Conservation (phyloP, 129 eudicot genomes). For the Lactuca saligna region DNA sequence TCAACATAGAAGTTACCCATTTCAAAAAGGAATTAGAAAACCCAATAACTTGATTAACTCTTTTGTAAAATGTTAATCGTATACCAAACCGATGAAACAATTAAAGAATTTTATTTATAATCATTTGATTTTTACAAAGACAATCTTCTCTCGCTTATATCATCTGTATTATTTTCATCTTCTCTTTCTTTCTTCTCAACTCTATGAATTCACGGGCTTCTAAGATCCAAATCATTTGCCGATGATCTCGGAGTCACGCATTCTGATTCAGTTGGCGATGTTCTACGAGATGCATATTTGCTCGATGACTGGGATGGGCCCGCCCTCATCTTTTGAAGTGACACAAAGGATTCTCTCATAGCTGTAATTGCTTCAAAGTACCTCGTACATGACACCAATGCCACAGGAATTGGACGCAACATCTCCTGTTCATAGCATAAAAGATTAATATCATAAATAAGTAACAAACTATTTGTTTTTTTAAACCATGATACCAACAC, state of each 20-base stretch:
- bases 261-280: constrained; percentile 42
- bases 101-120: not conserved
- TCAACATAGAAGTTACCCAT: too few species aligned
- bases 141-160: constrained; percentile 31
- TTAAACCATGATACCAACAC: too few species aligned
- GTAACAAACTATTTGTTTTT: too few species aligned
- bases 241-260: constrained; percentile 63
- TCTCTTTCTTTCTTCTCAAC: constrained; percentile 35
- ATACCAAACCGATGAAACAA: too few species aligned
- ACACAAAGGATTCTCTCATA: constrained; percentile 89
- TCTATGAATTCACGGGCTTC: constrained; percentile 24
- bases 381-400: constrained; percentile 83
- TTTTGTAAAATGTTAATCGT: too few species aligned
- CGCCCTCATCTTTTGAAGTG: constrained; percentile 67
- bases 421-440: constrained; percentile 55
- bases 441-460: not conserved
- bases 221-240: constrained; percentile 45
- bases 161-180: constrained; percentile 35
- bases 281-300: constrained; percentile 37
- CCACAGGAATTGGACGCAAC: constrained; percentile 89
- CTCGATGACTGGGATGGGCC: constrained; percentile 40
- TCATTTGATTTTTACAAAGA: constrained; percentile 36
- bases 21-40: too few species aligned
- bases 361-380: constrained; percentile 93
- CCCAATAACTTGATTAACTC: too few species aligned